Conservation (phyloP, 2,329 filamentous ascomycete genomes). For the Chrysosporium queenslandicum region DNA sequence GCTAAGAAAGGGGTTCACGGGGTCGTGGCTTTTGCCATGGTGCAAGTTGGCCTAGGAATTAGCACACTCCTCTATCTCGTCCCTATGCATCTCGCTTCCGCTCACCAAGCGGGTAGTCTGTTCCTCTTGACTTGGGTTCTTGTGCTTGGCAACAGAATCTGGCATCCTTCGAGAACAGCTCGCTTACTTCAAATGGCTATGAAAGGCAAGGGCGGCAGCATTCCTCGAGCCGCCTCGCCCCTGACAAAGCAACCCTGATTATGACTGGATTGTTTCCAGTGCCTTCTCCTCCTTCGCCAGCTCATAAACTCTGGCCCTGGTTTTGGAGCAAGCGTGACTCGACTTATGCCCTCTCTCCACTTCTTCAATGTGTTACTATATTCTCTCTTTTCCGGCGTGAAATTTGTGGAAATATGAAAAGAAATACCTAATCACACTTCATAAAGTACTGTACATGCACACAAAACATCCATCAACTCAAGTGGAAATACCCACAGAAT, state of each 20-base stretch:
- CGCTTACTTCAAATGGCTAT: constrained; percentile 45
- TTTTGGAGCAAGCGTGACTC: background rate
- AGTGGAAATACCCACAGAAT: no score
- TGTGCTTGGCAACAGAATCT: constrained; percentile 66
- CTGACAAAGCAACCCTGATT: constrained; percentile 1
- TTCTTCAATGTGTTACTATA: constrained; percentile 12
- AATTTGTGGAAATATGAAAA: background rate
- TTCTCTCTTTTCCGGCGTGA: background rate
- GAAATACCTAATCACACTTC: no score
- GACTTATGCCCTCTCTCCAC: constrained; percentile 8
- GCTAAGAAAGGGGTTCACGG: constrained; percentile 63
- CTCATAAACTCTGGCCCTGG: background rate
- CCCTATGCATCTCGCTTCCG: constrained; percentile 73
- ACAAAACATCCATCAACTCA: no score
- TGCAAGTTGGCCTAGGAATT: constrained; percentile 83
- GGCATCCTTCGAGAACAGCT: constrained; percentile 58
- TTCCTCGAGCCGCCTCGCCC: background rate
- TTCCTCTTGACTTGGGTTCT: constrained; percentile 74
- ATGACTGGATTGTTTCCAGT: background rate
- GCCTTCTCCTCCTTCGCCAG: background rate
- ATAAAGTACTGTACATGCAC: no score
- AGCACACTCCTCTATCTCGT: constrained; percentile 89
- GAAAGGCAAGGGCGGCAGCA: constrained; percentile 25
- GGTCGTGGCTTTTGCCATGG: constrained; percentile 66
- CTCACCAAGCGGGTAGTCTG: constrained; percentile 84